Evolutionary conservation across 2,329 filamentous ascomycete species (phyloP).

Genomic region (Pseudogymnoascus verrucosus): DNA sequence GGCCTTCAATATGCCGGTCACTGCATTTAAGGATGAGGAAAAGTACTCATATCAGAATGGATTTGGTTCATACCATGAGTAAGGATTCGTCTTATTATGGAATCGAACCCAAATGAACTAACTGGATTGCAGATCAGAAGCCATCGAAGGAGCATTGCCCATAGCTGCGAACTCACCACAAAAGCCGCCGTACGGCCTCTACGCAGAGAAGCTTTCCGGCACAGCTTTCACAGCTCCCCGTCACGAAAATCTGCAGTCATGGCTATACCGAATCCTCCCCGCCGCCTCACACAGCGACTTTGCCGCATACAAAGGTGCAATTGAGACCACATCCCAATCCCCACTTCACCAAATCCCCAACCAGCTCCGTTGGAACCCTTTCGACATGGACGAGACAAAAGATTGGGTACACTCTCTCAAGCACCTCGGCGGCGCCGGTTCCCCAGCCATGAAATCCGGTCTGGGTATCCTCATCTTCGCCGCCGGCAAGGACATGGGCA

Average conservation of each 20-base stretch:
- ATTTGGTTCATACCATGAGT: conserved; percentile 63
- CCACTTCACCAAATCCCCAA: conserved; percentile 68
- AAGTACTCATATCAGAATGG: conserved; percentile 62
- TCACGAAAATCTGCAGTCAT: conserved; percentile 48
- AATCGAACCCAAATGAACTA: too few relatives aligned
- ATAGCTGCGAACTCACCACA: conserved; percentile 61
- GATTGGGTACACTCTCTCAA: conserved; percentile 55
- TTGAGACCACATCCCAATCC: conserved; percentile 37
- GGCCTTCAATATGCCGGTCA: conserved; percentile 48
- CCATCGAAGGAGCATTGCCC: conserved; percentile 56
- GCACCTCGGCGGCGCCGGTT: conserved; percentile 68
- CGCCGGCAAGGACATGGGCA: conserved; percentile 69
- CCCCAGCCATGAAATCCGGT: conserved; percentile 70
- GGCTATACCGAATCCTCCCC: conserved; percentile 50
- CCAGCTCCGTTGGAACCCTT: conserved; percentile 67
- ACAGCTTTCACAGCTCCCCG: conserved; percentile 50
- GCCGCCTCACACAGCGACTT: conserved; percentile 38
- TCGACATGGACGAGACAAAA: conserved; percentile 61
- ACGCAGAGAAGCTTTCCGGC: conserved; percentile 56
- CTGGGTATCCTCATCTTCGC: conserved; percentile 76
- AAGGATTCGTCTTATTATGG: conserved; percentile 24
- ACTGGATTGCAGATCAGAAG: conserved; percentile 46
- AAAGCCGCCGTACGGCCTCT: conserved; percentile 59
- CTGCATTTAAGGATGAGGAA: conserved; percentile 53
- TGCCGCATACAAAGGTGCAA: conserved; percentile 30